Base-by-base conservation (phyloP, 805 yeast genomes). In the Kazachstania viticola region DNA sequence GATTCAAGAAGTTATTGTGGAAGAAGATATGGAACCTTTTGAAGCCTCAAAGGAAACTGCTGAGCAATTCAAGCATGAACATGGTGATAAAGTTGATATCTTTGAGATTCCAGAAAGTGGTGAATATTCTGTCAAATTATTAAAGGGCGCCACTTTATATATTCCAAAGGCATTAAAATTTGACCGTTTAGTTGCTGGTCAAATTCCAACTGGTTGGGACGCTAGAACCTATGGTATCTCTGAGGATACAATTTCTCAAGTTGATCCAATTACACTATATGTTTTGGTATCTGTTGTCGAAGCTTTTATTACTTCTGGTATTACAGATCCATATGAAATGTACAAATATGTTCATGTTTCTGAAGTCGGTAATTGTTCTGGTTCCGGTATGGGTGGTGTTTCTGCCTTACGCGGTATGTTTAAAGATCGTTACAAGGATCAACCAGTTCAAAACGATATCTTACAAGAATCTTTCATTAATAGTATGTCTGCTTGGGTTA, bases 311-410 rank as follows among this genome's bases (percentile, higher is more conserved):
- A 64, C 88, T 36, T 73, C 96, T 42, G 99, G 99, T 79, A 67
- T 91, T 52, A 84, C 95, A 38, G 98, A 91, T 59, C 98, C 99
- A 42, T 91, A 85, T 60, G 99, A 91, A 67, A 84, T 93, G 71
- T 91, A 91, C 72, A 79, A 88, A 65, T 93, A 91, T 58, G 94
- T 93, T 31, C 99, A 91, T 61, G 94, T 91, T 36, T 85, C 97
- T 29, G 97, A 91, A 64, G 85, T 91, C 47, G 99, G 98, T 68
- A 93, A 88, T 73, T 87, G 97, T 72, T 80, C 95, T 30, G 99
- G 99, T 68, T 85, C 96, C 35, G 99, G 99, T 75, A 88, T 91
- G 94, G 99, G 99, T 65, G 99, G 99, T 79, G 93, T 88, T 50
- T 60, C 80, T 48, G 98, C 99, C 32, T 65, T 91, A 55, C 82